Base-by-base conservation (phyloP, 176 grass and related monocot genomes). In the Phoenix dactylifera region DNA sequence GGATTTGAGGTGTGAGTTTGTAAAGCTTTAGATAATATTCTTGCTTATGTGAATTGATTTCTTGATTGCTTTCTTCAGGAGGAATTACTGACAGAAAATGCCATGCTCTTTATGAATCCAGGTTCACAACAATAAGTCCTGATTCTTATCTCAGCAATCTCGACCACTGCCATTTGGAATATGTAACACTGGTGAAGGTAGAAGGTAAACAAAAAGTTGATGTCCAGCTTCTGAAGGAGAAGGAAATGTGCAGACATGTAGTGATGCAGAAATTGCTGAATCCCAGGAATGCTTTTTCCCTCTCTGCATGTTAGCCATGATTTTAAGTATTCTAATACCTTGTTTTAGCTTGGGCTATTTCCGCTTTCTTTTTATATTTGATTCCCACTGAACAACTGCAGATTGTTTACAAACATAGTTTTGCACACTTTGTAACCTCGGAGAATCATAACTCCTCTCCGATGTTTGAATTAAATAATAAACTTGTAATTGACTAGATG, bases 1-100 rank as follows among this genome's bases (percentile, higher is more conserved):
- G 64, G 80, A 61, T 89, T 89, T 63, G 82, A 89, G 90, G 85
- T 89, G 5, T 59, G 59, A 5, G 28, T n/a, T 44, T 44, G 35
- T 44, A 44, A 44, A 12, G 12, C 35, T 7, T 44, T 44, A 44
- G 10, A 44, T 14, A 12, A 9, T 6, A 44, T 12, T 44, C 35
- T 44, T 44, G 6, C 10, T 44, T 44, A 44, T 44, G 10, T 44
- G 35, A 12, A 12, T 9, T 44, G 35, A 44, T 44, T 44, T 12
- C 35, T 44, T 44, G 35, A 44, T 2, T 44, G 12, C 10, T 12
- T 44, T 26, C 29, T 19, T 26, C n/a, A 15, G n/a, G 58, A 60
- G 18, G 5, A 30, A 30, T 30, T 39, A n/a, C 58, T 60, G 28
- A 60, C 25, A 19, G 7, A 44, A 44, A 44, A 44, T 44, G 35